phyloP scores from a whole-genome alignment of 2,329 filamentous ascomycete species.

The Alternaria ventricosa region DNA sequence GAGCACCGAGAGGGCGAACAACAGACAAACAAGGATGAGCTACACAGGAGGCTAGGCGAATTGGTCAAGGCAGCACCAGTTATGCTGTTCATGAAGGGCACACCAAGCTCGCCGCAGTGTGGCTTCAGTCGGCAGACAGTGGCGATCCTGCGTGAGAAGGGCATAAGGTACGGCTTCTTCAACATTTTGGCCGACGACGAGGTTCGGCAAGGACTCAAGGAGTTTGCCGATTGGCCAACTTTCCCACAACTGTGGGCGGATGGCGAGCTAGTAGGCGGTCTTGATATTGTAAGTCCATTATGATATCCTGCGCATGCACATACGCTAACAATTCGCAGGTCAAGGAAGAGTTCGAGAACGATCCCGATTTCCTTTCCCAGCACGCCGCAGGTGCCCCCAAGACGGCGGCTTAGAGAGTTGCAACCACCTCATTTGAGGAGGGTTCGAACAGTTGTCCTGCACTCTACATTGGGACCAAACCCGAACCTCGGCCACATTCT shows the following conservation, averaged over 20 bases:
- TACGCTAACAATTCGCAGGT: conserved; percentile 63
- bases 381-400: conserved; percentile 60
- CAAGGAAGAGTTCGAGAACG: conserved; percentile 87
- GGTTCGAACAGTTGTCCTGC: no score
- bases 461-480: no score
- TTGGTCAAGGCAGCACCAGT: conserved; percentile 95
- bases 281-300: conserved; percentile 82
- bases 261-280: conserved; percentile 87
- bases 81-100: conserved; percentile 99
- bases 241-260: conserved; percentile 94
- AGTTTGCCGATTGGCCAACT: conserved; percentile 98
- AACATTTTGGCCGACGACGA: conserved; percentile 98
- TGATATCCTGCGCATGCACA: not conserved
- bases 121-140: conserved; percentile 94
- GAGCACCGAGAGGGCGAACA: conserved; percentile 29
- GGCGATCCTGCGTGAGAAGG: conserved; percentile 81
- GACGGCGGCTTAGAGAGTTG: conserved; percentile 1
- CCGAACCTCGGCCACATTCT: no score
- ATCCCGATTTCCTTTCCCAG: conserved; percentile 80
- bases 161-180: conserved; percentile 97
- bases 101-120: conserved; percentile 83
- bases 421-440: not conserved
- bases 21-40: conserved; percentile 73
- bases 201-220: conserved; percentile 93
- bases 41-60: conserved; percentile 79